Evolutionary conservation across 208 protist species (phyloP).

Genomic region (Wallacemonas rigidus): DNA sequence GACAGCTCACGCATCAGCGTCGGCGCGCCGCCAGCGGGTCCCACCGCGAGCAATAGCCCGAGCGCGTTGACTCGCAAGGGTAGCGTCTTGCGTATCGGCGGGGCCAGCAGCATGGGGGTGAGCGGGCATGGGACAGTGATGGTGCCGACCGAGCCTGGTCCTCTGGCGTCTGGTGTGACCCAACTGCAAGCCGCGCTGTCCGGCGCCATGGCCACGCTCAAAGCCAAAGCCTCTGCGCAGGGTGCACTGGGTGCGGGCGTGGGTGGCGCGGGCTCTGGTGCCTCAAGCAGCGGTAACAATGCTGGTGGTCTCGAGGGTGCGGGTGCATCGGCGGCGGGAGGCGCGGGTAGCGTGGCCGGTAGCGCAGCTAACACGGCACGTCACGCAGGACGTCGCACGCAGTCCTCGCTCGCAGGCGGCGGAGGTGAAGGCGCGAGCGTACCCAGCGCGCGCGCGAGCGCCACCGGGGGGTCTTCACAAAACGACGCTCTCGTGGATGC

Average conservation of each 20-base stretch:
- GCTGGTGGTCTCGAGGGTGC: background rate
- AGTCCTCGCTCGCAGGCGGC: background rate
- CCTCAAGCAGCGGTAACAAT: background rate
- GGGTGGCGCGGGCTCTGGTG: background rate
- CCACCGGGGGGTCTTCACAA: too few relatives aligned
- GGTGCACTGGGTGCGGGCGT: background rate
- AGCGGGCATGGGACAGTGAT: background rate
- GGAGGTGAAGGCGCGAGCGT: too few relatives aligned
- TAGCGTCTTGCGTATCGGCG: constrained; percentile 1
- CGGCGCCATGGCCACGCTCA: constrained; percentile 11
- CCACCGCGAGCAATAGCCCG: background rate
- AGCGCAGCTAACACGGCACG: background rate
- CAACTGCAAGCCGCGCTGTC: constrained; percentile 11
- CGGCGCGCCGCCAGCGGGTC: background rate
- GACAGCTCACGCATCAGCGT: constrained; percentile 16
- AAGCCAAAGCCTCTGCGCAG: constrained; percentile 5
- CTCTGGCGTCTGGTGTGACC: constrained; percentile 4
- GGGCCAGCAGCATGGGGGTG: background rate
- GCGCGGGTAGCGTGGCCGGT: background rate
- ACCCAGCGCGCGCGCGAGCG: background rate
- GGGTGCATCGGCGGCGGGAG: background rate
- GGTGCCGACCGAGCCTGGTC: background rate
- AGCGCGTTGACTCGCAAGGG: constrained; percentile 4
- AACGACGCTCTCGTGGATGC: background rate
- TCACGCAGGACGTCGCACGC: background rate